Percentiles rank a stretch among this genome's conserved stretches.
Evolutionary conservation across 169 alveolate species (phyloP).

Genomic region (Eimeria sp.): DNA sequence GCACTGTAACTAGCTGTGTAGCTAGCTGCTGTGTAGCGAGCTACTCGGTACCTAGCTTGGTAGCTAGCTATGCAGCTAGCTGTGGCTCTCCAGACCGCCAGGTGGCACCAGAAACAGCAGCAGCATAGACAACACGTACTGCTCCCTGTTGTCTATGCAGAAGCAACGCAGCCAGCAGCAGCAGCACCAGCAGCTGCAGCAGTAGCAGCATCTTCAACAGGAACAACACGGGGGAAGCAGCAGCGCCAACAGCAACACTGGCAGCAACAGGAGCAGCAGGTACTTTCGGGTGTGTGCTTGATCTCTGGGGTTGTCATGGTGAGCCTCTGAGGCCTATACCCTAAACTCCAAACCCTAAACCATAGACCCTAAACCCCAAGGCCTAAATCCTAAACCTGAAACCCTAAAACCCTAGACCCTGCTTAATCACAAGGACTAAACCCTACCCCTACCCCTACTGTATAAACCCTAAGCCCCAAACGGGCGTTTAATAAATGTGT

Average conservation of each 20-base stretch:
- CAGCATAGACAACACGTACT: too few relatives aligned
- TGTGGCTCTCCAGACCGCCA: too few relatives aligned
- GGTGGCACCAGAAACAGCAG: background rate
- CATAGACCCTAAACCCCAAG: background rate
- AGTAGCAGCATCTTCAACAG: too few relatives aligned
- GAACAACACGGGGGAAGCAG: background rate
- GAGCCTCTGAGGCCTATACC: background rate
- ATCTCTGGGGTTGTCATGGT: background rate
- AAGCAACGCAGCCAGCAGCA: too few relatives aligned
- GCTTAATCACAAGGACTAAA: too few relatives aligned
- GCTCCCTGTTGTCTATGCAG: too few relatives aligned
- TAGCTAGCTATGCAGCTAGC: too few relatives aligned
- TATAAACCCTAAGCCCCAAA: too few relatives aligned
- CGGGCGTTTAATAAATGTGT: too few relatives aligned
- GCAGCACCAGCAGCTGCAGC: background rate
- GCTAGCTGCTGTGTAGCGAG: background rate
- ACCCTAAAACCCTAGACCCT: too few relatives aligned
- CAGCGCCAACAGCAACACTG: conserved; percentile 15
- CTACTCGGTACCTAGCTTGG: background rate
- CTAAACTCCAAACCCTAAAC: background rate
- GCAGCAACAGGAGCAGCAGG: conserved; percentile 30
- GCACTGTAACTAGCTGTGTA: background rate
- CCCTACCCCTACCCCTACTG: too few relatives aligned
- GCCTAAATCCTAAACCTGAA: background rate
- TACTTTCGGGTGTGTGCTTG: background rate